phyloP scores from a whole-genome alignment of 805 yeast species.

The Lachancea nothofagi region DNA sequence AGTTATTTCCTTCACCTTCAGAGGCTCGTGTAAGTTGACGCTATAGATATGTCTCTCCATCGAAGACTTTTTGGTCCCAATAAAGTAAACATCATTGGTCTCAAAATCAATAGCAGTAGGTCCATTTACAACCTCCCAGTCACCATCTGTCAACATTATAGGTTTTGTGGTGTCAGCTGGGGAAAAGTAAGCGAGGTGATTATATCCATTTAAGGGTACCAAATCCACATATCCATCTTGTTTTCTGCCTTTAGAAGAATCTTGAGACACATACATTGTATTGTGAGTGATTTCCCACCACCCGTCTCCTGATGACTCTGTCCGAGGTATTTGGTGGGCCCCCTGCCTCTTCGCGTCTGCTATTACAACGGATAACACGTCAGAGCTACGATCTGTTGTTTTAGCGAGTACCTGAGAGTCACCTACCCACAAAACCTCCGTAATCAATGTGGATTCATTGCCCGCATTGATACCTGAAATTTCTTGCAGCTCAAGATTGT shows the following conservation, averaged over 20 bases:
- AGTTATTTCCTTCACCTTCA: constrained; percentile 40
- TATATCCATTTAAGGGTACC: constrained; percentile 52
- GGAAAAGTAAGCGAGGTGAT: constrained; percentile 78
- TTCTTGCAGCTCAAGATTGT: constrained; percentile 31
- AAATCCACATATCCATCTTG: constrained; percentile 79
- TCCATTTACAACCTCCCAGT: constrained; percentile 87
- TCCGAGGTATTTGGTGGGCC: constrained; percentile 41
- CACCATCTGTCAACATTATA: constrained; percentile 60
- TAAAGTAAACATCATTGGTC: constrained; percentile 48
- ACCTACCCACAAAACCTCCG: constrained; percentile 72
- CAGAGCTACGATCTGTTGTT: constrained; percentile 62
- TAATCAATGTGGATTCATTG: constrained; percentile 43
- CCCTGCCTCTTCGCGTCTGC: constrained; percentile 40
- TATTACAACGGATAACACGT: constrained; percentile 50
- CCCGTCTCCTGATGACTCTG: constrained; percentile 46
- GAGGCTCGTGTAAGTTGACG: constrained; percentile 46
- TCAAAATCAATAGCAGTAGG: constrained; percentile 56
- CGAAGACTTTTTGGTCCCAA: constrained; percentile 72
- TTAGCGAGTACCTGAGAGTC: constrained; percentile 46
- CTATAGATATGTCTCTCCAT: constrained; percentile 80
- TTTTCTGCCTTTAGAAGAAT: constrained; percentile 37
- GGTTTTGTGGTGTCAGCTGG: constrained; percentile 59
- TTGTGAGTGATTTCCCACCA: constrained; percentile 78
- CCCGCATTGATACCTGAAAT: constrained; percentile 41
- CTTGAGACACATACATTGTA: constrained; percentile 52